Evolutionary conservation across 768 basidiomycete genomes (phyloP).

Genomic region (Lactarius hatsudake): DNA sequence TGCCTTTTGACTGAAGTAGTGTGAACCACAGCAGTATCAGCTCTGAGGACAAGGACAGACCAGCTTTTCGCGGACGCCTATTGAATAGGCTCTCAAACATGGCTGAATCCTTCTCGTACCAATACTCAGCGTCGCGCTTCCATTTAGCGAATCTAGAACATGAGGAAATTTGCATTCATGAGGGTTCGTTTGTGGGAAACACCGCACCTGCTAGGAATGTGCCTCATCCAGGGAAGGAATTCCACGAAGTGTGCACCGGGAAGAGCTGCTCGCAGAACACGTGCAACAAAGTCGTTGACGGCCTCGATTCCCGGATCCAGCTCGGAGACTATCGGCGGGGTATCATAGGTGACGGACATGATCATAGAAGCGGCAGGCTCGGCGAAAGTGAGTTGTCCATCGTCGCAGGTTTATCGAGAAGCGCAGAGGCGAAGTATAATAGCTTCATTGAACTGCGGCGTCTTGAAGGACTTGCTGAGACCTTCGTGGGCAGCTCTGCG

Average conservation of each 20-base stretch:
- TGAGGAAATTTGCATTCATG: no score
- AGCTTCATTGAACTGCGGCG: conserved; percentile 6
- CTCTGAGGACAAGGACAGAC: not conserved
- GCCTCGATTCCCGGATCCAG: not conserved
- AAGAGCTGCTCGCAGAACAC: not conserved
- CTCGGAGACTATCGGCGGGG: not conserved
- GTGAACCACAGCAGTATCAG: no score
- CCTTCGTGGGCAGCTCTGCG: conserved; percentile 17
- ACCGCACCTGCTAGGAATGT: conserved; percentile 3
- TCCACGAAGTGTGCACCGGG: conserved; percentile 18
- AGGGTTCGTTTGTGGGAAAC: no score
- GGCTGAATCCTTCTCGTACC: conserved; percentile 6
- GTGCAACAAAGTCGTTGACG: not conserved
- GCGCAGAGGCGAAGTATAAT: not conserved
- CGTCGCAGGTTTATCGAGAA: not conserved
- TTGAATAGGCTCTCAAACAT: conserved; percentile 12
- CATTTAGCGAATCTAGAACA: conserved; percentile 10
- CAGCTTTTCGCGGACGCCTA: conserved; percentile 1
- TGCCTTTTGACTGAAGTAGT: not conserved
- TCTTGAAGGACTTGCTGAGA: conserved; percentile 4
- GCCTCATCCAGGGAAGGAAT: conserved; percentile 19
- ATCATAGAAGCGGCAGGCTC: conserved; percentile 11
- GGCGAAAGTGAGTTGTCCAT: not conserved
- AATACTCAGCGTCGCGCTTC: conserved; percentile 17
- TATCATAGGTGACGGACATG: conserved; percentile 18